These are phyloP conservation scores for Colletotrichum viniferum DNA, from an alignment of 2,329 filamentous ascomycete species.

Conservation along the genomic window DNA sequence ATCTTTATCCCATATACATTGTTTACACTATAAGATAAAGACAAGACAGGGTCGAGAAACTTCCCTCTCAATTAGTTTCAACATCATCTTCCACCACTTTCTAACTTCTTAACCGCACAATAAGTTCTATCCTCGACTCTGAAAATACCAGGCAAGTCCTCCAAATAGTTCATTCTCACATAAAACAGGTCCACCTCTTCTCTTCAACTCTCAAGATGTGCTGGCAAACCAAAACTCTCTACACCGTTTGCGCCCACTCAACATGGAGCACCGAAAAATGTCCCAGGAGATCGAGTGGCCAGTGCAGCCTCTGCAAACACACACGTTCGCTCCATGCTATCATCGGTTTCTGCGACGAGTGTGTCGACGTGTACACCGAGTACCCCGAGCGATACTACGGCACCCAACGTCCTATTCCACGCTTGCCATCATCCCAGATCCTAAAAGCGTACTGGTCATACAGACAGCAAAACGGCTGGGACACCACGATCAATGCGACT, in stretches of 20 bases:
- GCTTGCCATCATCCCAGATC: background rate
- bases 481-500: background rate
- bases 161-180: background rate
- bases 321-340: background rate
- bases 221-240: background rate
- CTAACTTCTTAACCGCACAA: background rate
- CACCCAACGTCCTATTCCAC: background rate
- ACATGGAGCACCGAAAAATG: background rate
- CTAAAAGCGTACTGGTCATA: background rate
- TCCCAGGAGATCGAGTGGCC: background rate
- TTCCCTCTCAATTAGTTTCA: background rate
- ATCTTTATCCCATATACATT: background rate
- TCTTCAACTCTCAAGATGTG: background rate
- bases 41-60: background rate
- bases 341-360: constrained; percentile 6
- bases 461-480: background rate
- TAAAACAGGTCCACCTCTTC: background rate
- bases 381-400: background rate
- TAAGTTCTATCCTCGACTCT: background rate
- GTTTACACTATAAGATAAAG: background rate
- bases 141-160: background rate
- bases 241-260: background rate
- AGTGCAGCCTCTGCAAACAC: background rate
- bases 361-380: background rate
- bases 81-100: background rate